Evolutionary conservation across 306 rosid species (phyloP), one percentile per base, ranked within the genome.

Genomic region (Trichosanthes cucumerina): DNA sequence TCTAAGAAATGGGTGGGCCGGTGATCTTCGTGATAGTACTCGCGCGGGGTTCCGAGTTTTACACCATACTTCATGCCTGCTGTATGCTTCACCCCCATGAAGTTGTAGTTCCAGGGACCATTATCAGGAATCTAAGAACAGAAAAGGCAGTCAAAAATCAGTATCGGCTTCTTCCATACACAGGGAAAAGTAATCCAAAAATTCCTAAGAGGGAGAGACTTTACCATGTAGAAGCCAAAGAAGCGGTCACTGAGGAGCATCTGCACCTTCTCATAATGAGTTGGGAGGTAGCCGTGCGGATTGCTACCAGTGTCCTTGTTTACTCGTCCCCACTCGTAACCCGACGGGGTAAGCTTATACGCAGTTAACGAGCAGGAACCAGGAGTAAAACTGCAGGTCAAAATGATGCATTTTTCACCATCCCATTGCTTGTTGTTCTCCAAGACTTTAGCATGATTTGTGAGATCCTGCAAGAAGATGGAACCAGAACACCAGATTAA

Each of bases 211-310:
- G 72, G 54, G 15, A 11, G 47, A 15, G 31, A 75, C 71, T 81
- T 83, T 87, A 95, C 99, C 99, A 96, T 96, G 82, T 96, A 96
- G 91, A 92, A 96, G 71, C 99, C 99, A 43, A 90, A 90, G 89
- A 96, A 96, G 63, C 99, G 96, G 78, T 96, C 99, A 53, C 99
- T 96, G n/a, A 96, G 96, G 21, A 96, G 98, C 99, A 96, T 96
- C 86, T 96, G 99, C 86, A 96, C 99, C 88, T 92, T 96, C 89
- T 96, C 99, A 26, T 96, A 96, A 44, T 96, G 97, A 80, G 99
- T 87, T 39, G 99, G 99, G 82, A 96, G 98, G 84, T 96, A 96
- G 36, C 99, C 98, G 6, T 92, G 99, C 26, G 98, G 99, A 83
- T 92, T 96, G 91, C 98, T 95, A 78, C 98, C 96, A 0, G 93